phyloP scores from a whole-genome alignment of 75 land plant species.

The Cunninghamia lanceolata region DNA sequence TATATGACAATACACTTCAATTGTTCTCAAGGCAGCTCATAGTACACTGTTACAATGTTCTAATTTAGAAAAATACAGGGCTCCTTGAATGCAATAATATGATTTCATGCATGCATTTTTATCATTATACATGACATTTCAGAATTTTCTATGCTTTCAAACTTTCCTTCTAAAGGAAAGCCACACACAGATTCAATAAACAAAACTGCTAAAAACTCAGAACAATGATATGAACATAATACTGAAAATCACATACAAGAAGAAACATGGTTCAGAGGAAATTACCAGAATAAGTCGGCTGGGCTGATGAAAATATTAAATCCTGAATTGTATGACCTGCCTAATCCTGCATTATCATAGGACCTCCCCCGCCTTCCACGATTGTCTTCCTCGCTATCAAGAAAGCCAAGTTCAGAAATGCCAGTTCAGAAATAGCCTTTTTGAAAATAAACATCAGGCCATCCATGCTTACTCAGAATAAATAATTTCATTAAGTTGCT shows the following conservation, averaged over 20 bases:
- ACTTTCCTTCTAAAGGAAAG: neutral
- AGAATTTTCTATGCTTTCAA: neutral
- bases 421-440: neutral
- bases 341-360: constrained; percentile 52
- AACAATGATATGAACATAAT: neutral
- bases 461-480: neutral
- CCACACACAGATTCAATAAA: neutral
- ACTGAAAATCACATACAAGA: neutral
- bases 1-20: neutral
- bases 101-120: neutral
- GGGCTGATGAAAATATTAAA: constrained; percentile 69
- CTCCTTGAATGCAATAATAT: neutral
- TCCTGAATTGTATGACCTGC: constrained; percentile 67
- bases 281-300: constrained; percentile 84
- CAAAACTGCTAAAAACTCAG: neutral
- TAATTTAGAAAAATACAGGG: neutral
- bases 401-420: constrained; percentile 6
- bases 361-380: constrained; percentile 90
- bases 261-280: neutral
- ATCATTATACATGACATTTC: neutral
- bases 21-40: neutral
- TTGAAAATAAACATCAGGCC: neutral
- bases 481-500: neutral
- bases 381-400: constrained; percentile 76
- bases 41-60: neutral